Base-by-base conservation (phyloP, 2,329 filamentous ascomycete species). In the Nigrospora sphaerica region DNA sequence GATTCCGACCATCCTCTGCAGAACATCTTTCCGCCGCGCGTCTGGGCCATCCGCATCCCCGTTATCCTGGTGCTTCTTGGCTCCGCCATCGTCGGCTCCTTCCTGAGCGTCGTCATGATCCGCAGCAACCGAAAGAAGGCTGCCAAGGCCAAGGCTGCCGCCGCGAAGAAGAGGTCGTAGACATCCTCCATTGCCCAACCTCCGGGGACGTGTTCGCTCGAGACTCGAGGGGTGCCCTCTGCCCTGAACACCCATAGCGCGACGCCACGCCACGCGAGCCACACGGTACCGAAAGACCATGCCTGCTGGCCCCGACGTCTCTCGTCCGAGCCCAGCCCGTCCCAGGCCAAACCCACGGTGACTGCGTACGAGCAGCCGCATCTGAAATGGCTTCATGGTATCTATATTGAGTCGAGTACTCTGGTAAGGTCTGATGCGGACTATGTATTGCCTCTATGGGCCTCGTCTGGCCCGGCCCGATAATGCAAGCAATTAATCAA, bases 1-100 rank as follows among this genome's bases (percentile, higher is more conserved):
- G 93, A 98, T 69, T 81, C 86, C 48, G 88, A 89, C 65, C 93
- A 98, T 69, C 85, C 89, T 47, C 85, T 97, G 49, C 93, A 98
- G 66, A 86, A 86, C 66, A 78, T 97, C 73, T 98, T 98, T 74
- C 93, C 89, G 52, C 92, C 92, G 40, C 91, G 93, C 66, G 91
- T 95, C 65, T 98, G 93, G 93, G 93, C 93, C 50, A 95, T 98
- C 65, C 91, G 93, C 67, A 93, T 98, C 62, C 93, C 93, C 57
- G 92, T 98, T 59, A 95, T 98, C 65, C 83, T 98, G 57, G 85
- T 96, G 53, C 83, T 98, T 40, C 77, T 98, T 55, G 91, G 86
- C 54, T 91, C 85, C 50, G 90, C 93, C 49, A 90, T 98, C 49
- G 92, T 98, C 51, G 93, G 93, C 53, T 95, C 89, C 50, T 98